Conservation (phyloP, 176 grass and related monocot genomes). For the Rhipidocladum racemiflorum region DNA sequence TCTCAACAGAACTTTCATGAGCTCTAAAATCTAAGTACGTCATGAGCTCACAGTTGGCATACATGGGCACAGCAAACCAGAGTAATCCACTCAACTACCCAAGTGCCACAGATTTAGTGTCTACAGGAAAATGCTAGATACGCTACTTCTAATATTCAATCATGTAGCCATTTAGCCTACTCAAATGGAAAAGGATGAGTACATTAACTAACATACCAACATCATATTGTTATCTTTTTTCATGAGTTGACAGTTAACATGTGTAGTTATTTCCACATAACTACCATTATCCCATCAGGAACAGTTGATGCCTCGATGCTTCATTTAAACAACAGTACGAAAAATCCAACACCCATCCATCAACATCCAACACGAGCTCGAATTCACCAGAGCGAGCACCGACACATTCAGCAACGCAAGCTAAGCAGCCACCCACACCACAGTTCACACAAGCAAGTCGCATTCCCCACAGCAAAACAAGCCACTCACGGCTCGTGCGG, state of each 20-base stretch:
- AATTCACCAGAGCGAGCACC: not conserved
- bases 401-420: not conserved
- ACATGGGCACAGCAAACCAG: not conserved
- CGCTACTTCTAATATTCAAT: not conserved
- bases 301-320: not conserved
- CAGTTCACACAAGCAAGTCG: slow-evolving; percentile 16
- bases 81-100: not conserved
- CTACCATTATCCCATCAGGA: not conserved
- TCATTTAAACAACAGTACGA: not conserved
- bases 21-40: not conserved
- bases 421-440: not conserved
- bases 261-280: not conserved
- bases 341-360: not conserved
- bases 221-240: not conserved
- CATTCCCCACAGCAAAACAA: slow-evolving; percentile 20
- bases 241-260: not conserved
- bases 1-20: not conserved
- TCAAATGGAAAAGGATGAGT: not conserved
- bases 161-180: too few species aligned
- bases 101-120: not conserved
- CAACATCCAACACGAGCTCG: slow-evolving; percentile 9
- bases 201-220: not conserved
- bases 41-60: not conserved
- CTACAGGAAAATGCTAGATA: not conserved
- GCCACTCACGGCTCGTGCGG: not conserved